These are phyloP conservation scores for Silene conica DNA, from an alignment of 148 eudicot genomes.

Conservation along the genomic window DNA sequence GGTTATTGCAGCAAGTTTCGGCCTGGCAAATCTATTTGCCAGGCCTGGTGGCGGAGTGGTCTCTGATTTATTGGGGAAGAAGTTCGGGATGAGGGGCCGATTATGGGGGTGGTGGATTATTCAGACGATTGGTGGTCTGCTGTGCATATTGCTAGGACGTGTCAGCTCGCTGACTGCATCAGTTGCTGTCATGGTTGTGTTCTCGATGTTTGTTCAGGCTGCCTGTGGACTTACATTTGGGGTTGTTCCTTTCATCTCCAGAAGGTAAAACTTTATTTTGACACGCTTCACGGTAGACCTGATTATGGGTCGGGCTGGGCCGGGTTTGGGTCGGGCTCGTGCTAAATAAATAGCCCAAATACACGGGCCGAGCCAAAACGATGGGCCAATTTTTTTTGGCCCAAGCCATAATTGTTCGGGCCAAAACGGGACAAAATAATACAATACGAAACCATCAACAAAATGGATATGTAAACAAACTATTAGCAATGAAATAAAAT, in stretches of 20 bases:
- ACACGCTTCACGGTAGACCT: too few relatives aligned
- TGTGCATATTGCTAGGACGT: slow-evolving; percentile 54
- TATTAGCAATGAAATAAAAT: too few relatives aligned
- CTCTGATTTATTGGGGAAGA: slow-evolving; percentile 55
- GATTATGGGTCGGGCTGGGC: too few relatives aligned
- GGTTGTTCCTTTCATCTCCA: slow-evolving; percentile 75
- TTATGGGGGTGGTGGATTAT: slow-evolving; percentile 66
- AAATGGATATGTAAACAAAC: too few relatives aligned
- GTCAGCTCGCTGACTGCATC: slow-evolving; percentile 49
- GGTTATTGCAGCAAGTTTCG: slow-evolving; percentile 71
- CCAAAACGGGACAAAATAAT: too few relatives aligned
- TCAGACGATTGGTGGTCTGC: slow-evolving; percentile 53
- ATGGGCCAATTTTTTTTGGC: too few relatives aligned
- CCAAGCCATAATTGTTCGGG: too few relatives aligned
- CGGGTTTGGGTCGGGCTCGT: too few relatives aligned
- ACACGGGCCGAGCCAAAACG: too few relatives aligned
- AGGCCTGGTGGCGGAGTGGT: slow-evolving; percentile 72
- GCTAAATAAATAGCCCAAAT: too few relatives aligned
- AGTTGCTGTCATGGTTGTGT: slow-evolving; percentile 57
- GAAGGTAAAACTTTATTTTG: slow-evolving; percentile 47
- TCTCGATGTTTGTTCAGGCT: slow-evolving; percentile 77
- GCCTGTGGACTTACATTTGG: slow-evolving; percentile 86
- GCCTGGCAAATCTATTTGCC: slow-evolving; percentile 61
- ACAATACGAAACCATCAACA: too few relatives aligned
- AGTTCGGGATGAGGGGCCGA: slow-evolving; percentile 81